Evolutionary conservation across 2,329 filamentous ascomycete species (phyloP), one percentile per base, ranked within the genome.

Genomic region (Cordyceps tenuipes): DNA sequence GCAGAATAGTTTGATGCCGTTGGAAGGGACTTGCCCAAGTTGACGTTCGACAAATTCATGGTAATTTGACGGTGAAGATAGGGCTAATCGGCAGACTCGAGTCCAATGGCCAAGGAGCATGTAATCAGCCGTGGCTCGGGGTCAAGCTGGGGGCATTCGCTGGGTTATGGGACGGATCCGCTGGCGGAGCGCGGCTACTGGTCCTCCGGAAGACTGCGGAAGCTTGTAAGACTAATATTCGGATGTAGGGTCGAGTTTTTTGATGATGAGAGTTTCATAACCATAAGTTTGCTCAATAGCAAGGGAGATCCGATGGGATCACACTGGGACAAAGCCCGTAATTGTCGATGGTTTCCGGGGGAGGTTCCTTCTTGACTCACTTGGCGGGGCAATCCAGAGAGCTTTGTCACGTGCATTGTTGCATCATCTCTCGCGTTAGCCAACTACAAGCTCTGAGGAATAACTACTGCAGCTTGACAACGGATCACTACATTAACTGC

Each of bases 11-110:
- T 76, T 46, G 75, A 68, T 47, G 76, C 67, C 58, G 75, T 64
- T 55, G 80, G 73, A 64, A 80, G 76, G 71, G 80, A 77, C 75
- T 84, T 84, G 72, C 79, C 80, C 73, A 68, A 59, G 63, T 60
- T 68, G 31, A 68, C 62, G 60, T 67, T 71, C 55, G 68, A 68
- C 52, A 70, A 61, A 65, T 68, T 75, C 73, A 75, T 74, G 60
- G 65, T 69, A 62, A 13, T 55, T 8, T 26, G 8, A 21, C 21
- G 7, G 6, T 41, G 12, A 17, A 1, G 4, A 17, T n/a, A 57
- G 44, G 47, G 23, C 50, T 17, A 57, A 56, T 46, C 53, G 44
- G 48, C 47, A 48, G 36, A 47, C 50, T 48, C 59, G 51, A 61
- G 55, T 54, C 59, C 50, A 55, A 62, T 47, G 58, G 54, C 46